Conservation (phyloP, 108 stramenopile genomes). For the Cyclotella baltica region DNA sequence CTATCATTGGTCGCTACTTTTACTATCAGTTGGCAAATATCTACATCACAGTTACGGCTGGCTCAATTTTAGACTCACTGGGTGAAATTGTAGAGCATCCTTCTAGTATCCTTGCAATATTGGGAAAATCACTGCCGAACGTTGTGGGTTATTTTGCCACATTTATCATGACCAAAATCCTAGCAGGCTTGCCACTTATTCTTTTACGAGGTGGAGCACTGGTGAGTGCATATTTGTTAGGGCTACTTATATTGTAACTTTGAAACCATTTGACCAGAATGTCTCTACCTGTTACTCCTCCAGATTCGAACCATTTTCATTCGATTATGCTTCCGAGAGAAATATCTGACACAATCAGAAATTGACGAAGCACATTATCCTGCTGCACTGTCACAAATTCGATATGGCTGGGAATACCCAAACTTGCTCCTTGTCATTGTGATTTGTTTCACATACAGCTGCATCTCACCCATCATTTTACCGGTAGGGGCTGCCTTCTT, state of each 20-base stretch:
- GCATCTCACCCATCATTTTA: slow-evolving; percentile 86
- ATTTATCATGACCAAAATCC: slow-evolving; percentile 86
- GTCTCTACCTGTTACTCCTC: no score
- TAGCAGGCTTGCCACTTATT: slow-evolving; percentile 87
- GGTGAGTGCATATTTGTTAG: no score
- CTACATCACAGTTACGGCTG: slow-evolving; percentile 90
- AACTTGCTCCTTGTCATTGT: slow-evolving; percentile 84
- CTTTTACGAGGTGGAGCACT: slow-evolving; percentile 74
- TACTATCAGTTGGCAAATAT: slow-evolving; percentile 65
- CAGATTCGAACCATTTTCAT: slow-evolving; percentile 67
- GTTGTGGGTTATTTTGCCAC: slow-evolving; percentile 91
- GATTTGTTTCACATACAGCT: slow-evolving; percentile 82
- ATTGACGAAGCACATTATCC: slow-evolving; percentile 65
- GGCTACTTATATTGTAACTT: no score
- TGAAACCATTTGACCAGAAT: no score
- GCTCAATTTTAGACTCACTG: slow-evolving; percentile 77
- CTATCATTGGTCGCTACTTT: slow-evolving; percentile 88
- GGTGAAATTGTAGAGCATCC: slow-evolving; percentile 86
- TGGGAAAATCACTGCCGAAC: slow-evolving; percentile 76
- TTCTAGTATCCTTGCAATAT: slow-evolving; percentile 66
- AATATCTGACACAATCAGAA: slow-evolving; percentile 79
- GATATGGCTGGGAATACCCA: slow-evolving; percentile 90
- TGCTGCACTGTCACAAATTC: slow-evolving; percentile 22
- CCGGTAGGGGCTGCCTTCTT: slow-evolving; percentile 86
- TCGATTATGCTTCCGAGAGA: slow-evolving; percentile 63